A percentile compares a stretch with the other conserved stretches of the same genome.
Evolutionary conservation across 768 basidiomycete genomes (phyloP).

Genomic region (Gautieria morchelliformis): DNA sequence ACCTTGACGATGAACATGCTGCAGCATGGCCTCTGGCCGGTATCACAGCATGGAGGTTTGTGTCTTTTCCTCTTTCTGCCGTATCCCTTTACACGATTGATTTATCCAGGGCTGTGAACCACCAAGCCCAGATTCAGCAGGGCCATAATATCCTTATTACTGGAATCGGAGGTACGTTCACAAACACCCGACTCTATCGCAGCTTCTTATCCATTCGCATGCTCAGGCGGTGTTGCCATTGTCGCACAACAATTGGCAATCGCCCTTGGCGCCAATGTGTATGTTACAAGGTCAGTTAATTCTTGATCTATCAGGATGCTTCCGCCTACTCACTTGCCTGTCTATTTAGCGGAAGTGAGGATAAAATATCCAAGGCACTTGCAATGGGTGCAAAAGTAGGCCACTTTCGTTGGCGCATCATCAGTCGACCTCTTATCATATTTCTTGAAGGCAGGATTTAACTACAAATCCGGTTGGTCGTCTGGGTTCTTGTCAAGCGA

Average conservation of each 20-base stretch:
- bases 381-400: conserved; percentile 59
- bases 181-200: not conserved
- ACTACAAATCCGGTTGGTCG: not conserved
- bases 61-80: not conserved
- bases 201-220: not conserved
- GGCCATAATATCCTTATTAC: conserved; percentile 75
- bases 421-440: not conserved
- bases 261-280: conserved; percentile 70
- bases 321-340: not conserved
- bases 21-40: conserved; percentile 74
- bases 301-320: not conserved
- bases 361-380: conserved; percentile 61
- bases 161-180: conserved; percentile 50
- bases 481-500: not conserved
- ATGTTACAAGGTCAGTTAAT: conserved; percentile 45
- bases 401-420: not conserved
- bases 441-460: conserved; percentile 2
- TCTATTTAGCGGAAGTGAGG: conserved; percentile 35
- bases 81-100: not conserved
- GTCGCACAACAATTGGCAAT: conserved; percentile 65
- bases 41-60: conserved; percentile 76
- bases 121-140: conserved; percentile 52
- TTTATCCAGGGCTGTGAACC: conserved; percentile 42
- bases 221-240: conserved; percentile 64
- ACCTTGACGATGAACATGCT: conserved; percentile 57